Conservation (phyloP, 257 asterid species). For the Forsythia suspensa region DNA sequence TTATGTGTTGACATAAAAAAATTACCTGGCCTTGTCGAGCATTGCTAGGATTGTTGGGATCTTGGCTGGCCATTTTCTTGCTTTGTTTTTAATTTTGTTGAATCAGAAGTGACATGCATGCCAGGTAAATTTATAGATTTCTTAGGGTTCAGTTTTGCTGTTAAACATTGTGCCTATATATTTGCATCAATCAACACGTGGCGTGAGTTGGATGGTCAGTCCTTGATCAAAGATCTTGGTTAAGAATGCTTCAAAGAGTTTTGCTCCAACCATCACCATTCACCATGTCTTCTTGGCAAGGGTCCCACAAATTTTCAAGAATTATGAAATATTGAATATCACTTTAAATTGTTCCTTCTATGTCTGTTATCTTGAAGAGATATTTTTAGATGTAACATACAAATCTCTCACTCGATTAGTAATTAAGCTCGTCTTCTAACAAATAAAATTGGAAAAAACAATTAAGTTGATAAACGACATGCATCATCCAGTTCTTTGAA, state of each 20-base stretch:
- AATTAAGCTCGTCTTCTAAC: too few relatives aligned
- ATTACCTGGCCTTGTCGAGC: not conserved
- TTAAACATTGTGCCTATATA: not conserved
- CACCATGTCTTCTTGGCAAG: not conserved
- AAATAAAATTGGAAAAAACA: too few relatives aligned
- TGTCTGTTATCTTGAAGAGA: too few relatives aligned
- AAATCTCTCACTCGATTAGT: too few relatives aligned
- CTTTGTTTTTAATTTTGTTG: not conserved
- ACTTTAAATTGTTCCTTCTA: not conserved
- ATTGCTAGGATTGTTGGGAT: not conserved
- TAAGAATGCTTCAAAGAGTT: not conserved
- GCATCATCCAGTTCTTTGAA: too few relatives aligned
- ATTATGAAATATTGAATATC: too few relatives aligned
- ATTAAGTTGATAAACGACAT: too few relatives aligned
- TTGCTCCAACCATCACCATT: not conserved
- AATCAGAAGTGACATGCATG: not conserved
- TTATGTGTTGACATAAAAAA: not conserved
- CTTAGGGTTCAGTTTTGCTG: not conserved
- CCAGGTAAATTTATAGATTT: not conserved
- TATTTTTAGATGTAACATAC: too few relatives aligned
- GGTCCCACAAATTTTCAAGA: too few relatives aligned
- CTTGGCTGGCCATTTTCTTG: not conserved
- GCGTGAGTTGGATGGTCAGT: not conserved
- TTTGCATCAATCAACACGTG: not conserved
- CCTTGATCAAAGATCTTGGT: not conserved